Evolutionary conservation across 2,329 filamentous ascomycete species (phyloP), one percentile per base, ranked within the genome.

Genomic region (Arthrobotrys conoides): DNA sequence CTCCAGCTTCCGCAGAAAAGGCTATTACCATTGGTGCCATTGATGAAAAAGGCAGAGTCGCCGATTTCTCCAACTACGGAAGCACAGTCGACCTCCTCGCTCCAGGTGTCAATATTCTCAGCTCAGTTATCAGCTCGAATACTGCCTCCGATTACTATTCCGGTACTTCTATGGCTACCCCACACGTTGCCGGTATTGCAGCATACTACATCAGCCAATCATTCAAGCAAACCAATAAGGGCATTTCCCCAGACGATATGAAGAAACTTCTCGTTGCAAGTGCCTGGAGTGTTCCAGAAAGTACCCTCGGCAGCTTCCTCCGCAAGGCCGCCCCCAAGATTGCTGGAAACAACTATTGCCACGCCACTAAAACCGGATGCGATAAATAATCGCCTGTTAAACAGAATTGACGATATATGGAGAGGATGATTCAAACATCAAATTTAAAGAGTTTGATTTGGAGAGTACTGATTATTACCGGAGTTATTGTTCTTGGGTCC

Each of bases 121-220:
- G 87, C 80, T 87, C 87, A 46, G 87, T 87, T 64, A 89, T 89
- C 83, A 79, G 82, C 22, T 86, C 82, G 80, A 83, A 24, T 9
- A 51, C 51, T 4, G 86, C 87, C 72, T 86, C 88, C 80, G 87
- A 88, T 80, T 84, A 84, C 70, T 84, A 88, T 14, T 84, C 83
- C 18, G 87, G 87, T 16, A 88, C 87, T 4, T 85, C 82, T 49
- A 86, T 86, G 88, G 86, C 87, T 30, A 88, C 87, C n/a, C 91
- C 91, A 1, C 91, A 92, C 83, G 87, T 92, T 71, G 88, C 89
- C 64, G 91, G 91, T 61, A 86, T 93, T 1, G 89, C 89, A 10
- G 90, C 90, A 33, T 92, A 92, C 84, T 85, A 92, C 27, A 69
- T 69, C 12, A 36, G 55, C 18, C 24, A 61, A n/a, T 61, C 57